Evolutionary conservation across 768 basidiomycete genomes (phyloP).

Genomic region (Kwoniella botswanensis): DNA sequence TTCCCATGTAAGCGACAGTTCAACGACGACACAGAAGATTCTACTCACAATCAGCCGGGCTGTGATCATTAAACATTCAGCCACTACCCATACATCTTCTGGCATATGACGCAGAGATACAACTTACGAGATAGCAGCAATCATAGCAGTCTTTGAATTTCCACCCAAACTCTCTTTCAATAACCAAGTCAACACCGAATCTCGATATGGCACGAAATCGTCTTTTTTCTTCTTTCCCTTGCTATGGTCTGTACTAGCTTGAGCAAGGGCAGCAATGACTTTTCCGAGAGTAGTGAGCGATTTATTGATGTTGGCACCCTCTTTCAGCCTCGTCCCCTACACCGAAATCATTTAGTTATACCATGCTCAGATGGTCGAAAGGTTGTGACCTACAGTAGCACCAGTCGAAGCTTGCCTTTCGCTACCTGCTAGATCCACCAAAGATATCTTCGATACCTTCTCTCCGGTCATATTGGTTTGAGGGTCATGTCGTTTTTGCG

Average conservation of each 20-base stretch:
- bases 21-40: neutral
- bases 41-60: constrained; percentile 24
- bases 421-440: constrained; percentile 95
- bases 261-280: constrained; percentile 88
- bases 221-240: constrained; percentile 78
- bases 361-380: neutral
- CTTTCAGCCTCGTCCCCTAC: constrained; percentile 84
- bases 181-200: constrained; percentile 97
- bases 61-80: neutral
- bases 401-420: constrained; percentile 98
- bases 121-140: constrained; percentile 81
- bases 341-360: constrained; percentile 5
- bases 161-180: constrained; percentile 95
- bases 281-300: constrained; percentile 96
- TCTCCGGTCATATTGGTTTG: constrained; percentile 89
- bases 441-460: constrained; percentile 97
- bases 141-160: constrained; percentile 85
- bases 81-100: too few species aligned
- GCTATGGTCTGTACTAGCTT: constrained; percentile 67
- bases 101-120: too few species aligned
- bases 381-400: constrained; percentile 65
- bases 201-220: constrained; percentile 95
- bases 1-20: neutral
- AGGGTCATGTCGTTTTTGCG: constrained; percentile 85
- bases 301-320: constrained; percentile 99